A percentile compares a stretch with the other conserved stretches of the same genome.
phyloP scores from a whole-genome alignment of 164 flowering plant genomes.

The Stephania cephalantha region DNA sequence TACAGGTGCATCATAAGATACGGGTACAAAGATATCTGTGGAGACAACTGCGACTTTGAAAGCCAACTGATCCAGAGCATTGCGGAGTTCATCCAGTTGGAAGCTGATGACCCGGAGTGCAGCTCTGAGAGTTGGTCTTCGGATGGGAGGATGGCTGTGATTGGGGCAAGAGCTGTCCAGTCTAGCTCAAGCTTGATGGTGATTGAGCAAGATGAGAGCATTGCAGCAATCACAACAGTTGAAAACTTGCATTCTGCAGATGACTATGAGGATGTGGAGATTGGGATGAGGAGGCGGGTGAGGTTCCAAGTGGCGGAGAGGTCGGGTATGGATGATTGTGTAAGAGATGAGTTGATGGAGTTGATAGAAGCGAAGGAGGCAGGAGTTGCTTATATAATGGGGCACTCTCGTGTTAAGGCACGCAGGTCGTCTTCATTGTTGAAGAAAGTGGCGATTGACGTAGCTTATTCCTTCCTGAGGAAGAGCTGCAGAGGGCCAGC shows the following conservation, averaged over 20 bases:
- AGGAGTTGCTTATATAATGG: background rate
- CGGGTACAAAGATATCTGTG: conserved; percentile 57
- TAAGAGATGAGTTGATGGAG: background rate
- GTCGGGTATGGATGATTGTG: background rate
- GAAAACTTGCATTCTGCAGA: conserved; percentile 26
- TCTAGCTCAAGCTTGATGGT: too few species aligned
- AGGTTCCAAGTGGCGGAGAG: background rate
- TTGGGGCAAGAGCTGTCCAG: conserved; percentile 29
- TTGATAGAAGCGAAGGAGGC: background rate
- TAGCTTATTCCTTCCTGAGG: background rate
- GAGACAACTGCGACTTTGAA: conserved; percentile 61
- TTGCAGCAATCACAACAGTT: conserved; percentile 13
- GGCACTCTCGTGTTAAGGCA: background rate
- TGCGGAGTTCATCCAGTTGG: conserved; percentile 60
- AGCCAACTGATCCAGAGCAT: conserved; percentile 65
- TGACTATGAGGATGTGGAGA: conserved; percentile 29
- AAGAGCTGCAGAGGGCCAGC: background rate
- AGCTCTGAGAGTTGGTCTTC: conserved; percentile 16
- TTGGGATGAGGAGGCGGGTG: background rate
- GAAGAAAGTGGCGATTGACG: background rate
- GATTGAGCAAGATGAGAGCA: too few species aligned
- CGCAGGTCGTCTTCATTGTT: background rate
- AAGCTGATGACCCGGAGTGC: conserved; percentile 17
- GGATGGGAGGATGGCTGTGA: conserved; percentile 53
- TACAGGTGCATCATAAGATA: conserved; percentile 72